phyloP scores from a whole-genome alignment of 306 rosid species.

The Ziziphus jujuba region DNA sequence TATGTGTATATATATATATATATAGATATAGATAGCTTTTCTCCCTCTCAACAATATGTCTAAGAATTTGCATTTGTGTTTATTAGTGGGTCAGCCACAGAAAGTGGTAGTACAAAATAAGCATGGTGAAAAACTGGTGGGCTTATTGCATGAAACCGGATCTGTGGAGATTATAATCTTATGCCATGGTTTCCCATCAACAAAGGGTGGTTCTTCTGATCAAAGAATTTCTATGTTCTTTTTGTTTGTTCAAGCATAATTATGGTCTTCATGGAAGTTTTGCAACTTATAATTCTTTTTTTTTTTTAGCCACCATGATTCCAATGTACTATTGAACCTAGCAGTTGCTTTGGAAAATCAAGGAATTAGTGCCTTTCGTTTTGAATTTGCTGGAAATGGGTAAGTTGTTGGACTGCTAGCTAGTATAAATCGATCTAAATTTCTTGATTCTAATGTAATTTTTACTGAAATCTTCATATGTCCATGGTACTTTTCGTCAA shows the following conservation, averaged over 20 bases:
- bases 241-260: background rate
- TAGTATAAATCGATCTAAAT: constrained; percentile 1
- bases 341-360: constrained; percentile 58
- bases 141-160: constrained; percentile 71
- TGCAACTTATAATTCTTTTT: background rate
- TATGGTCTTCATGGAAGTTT: background rate
- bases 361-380: constrained; percentile 64
- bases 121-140: constrained; percentile 61
- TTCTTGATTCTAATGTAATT: background rate
- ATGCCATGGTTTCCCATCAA: constrained; percentile 66
- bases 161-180: constrained; percentile 57
- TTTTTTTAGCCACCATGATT: constrained; percentile 45
- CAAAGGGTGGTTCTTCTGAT: constrained; percentile 54
- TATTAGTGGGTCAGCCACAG: constrained; percentile 42
- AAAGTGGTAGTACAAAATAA: constrained; percentile 58
- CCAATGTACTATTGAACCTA: constrained; percentile 39
- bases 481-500: too few species aligned
- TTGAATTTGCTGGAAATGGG: constrained; percentile 85
- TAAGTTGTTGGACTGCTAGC: constrained; percentile 19
- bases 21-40: too few species aligned
- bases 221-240: background rate
- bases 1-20: too few species aligned
- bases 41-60: too few species aligned
- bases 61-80: background rate
- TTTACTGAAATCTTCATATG: background rate